Evolutionary conservation across 805 yeast genomes (phyloP), one percentile per base, ranked within the genome.

Genomic region (Dipodascus geniculatus): DNA sequence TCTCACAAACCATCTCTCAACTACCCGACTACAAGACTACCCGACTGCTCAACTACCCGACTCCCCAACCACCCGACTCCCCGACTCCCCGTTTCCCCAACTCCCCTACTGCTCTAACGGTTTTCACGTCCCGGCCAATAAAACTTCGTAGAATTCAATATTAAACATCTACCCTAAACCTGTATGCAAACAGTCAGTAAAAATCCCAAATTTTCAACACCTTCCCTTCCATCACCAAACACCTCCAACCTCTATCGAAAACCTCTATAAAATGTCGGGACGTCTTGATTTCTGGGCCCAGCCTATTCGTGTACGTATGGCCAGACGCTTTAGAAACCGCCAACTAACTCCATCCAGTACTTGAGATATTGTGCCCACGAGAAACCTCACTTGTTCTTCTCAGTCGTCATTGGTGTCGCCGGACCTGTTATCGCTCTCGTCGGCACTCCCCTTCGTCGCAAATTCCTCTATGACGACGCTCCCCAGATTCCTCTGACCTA

Each of bases 281-380:
- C 51, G 55, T 38, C 64, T 67, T 48, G 57, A 61, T 48, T 65
- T 67, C 62, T 67, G 68, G 68, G 58, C 61, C 51, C 65, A 62
- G 55, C 71, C 71, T 28, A 28, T 65, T 28, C 54, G 62, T 48
- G 62, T 60, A 50, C 35, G 62, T 54, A 47, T 11, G 14, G 4
- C 14, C 14, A 38, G 14, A 19, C 22, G 19, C 2, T 17, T 24
- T n/a, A 16, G 3, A 14, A 4, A 48, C 23, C 47, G 23, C 9
- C 16, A 3, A 22, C 33, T 20, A 22, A 2, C 11, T 14, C 19
- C n/a, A 3, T 22, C 16, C 11, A 65, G 61, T 68, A 58, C 54
- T 76, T 59, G 50, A 83, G 90, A 66, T 85, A 80, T 70, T 82
- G 81, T 61, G 85, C 90, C 22, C 84, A 85, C 70, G 79, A 78